Evolutionary conservation across 2,329 filamentous ascomycete genomes (phyloP), one percentile per base, ranked within the genome.

Genomic region (Blastomyces silverae): DNA sequence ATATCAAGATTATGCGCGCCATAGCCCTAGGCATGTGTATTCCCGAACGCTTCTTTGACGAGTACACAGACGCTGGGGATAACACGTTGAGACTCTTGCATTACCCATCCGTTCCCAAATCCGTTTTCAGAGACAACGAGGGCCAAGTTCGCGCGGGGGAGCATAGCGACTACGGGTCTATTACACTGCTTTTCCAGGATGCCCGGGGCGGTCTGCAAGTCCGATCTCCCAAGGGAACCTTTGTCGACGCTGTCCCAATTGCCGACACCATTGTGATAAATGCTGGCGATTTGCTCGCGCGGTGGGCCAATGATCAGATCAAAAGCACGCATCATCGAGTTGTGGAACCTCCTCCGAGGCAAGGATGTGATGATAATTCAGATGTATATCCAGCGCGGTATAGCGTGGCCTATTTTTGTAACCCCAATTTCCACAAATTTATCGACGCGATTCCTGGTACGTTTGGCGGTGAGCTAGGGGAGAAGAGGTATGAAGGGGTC

Each of bases 271-370:
- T 94, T 52, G 90, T 97, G 13, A 85, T 96, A 68, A 97, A 97
- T 72, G 92, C 92, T 0, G 92, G 92, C 0, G 92, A 97, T 73
- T 75, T 97, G 69, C 80, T 97, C 61, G 88, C 90, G 0, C 82
- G 92, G 62, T 96, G 92, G 92, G 91, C 89, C 68, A 97, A 97
- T 73, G 91, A 95, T 72, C 89, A 85, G 4, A 96, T 97, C 78
- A 92, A 89, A 79, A 93, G 89, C 73, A 97, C 92, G 3, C 85
- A 92, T 66, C 92, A 97, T 76, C 86, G 92, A 13, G 92, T 97
- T 0, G 90, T 97, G 5, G 90, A 96, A 78, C 92, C 92, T 1
- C 89, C 90, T 0, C 71, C 74, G 4, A 74, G 74, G 13, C 74
- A 77, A 0, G 79, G 81, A 0, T 79, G 81, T 20, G 82, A 81